Evolutionary conservation across 1,139 yeast genomes (phyloP).

Genomic region (Geotrichum bryndzae): DNA sequence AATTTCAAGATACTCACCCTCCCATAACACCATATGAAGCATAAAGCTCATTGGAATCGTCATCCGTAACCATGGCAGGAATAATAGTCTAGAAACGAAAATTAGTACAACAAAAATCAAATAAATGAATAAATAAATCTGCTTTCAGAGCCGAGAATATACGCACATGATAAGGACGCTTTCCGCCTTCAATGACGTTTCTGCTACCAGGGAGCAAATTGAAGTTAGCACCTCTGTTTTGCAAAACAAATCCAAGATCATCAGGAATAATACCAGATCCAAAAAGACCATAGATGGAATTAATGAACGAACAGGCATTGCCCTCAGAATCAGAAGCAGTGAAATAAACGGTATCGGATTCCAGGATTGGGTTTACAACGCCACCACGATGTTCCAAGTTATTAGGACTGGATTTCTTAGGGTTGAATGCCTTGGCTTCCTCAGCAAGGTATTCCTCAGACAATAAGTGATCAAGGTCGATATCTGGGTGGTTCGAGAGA

Average conservation of each 20-base stretch:
- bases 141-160: background rate
- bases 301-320: conserved; percentile 76
- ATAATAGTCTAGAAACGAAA: conserved; percentile 48
- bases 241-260: conserved; percentile 64
- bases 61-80: conserved; percentile 65
- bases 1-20: conserved; percentile 37
- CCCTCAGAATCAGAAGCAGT: conserved; percentile 66
- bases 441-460: conserved; percentile 42
- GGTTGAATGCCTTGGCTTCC: conserved; percentile 45
- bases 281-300: conserved; percentile 64
- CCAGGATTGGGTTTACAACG: conserved; percentile 57
- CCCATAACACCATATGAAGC: conserved; percentile 85
- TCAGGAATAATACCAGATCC: conserved; percentile 70
- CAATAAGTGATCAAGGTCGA: conserved; percentile 38
- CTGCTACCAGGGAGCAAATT: conserved; percentile 52
- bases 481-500: conserved; percentile 30
- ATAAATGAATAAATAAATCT: background rate
- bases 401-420: conserved; percentile 39
- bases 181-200: conserved; percentile 61
- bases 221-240: conserved; percentile 74
- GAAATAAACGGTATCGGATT: conserved; percentile 73
- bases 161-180: conserved; percentile 60
- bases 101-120: background rate
- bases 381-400: conserved; percentile 37
- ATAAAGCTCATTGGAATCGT: conserved; percentile 42